A percentile compares a stretch with the other conserved stretches of the same genome.
Evolutionary conservation across 177 flowering plant species (phyloP).

Genomic region (Tripterygium wilfordii): DNA sequence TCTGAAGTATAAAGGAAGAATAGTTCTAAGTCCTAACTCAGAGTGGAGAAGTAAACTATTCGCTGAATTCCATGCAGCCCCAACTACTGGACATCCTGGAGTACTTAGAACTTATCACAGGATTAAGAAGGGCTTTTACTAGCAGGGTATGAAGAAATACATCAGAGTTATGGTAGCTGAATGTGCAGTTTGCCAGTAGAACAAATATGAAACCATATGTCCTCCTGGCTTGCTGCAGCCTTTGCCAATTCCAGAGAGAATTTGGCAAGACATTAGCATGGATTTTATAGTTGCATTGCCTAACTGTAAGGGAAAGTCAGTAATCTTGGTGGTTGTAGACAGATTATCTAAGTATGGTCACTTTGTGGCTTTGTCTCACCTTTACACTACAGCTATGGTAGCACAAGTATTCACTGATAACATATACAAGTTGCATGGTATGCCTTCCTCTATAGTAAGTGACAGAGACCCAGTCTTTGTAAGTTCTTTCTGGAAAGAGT

Average conservation of each 20-base stretch:
- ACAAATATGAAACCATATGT: not conserved
- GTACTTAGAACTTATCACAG: not conserved
- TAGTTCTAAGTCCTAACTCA: too few species aligned
- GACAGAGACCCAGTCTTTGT: constrained; percentile 10
- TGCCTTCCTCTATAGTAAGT: constrained; percentile 10
- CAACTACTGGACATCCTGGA: constrained; percentile 1
- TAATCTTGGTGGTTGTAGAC: constrained; percentile 18
- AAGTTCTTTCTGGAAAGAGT: constrained; percentile 16
- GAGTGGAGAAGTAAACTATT: not conserved
- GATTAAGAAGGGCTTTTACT: not conserved
- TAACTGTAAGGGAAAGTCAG: not conserved
- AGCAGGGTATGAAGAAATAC: not conserved
- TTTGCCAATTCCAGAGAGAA: not conserved
- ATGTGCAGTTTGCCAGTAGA: constrained; percentile 10
- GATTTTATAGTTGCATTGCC: constrained; percentile 20
- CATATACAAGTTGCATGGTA: constrained; percentile 8
- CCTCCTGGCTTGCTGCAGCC: constrained; percentile 7
- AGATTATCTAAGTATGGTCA: constrained; percentile 14
- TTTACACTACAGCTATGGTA: constrained; percentile 1
- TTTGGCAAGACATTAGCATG: constrained; percentile 14
- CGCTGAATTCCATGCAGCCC: not conserved
- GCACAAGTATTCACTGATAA: constrained; percentile 4
- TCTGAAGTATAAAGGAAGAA: too few species aligned
- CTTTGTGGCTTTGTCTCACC: constrained; percentile 8
- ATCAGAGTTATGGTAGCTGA: not conserved